Evolutionary conservation across 2,329 filamentous ascomycete genomes (phyloP), one percentile per base, ranked within the genome.

Genomic region (Hypoxylon sp.): DNA sequence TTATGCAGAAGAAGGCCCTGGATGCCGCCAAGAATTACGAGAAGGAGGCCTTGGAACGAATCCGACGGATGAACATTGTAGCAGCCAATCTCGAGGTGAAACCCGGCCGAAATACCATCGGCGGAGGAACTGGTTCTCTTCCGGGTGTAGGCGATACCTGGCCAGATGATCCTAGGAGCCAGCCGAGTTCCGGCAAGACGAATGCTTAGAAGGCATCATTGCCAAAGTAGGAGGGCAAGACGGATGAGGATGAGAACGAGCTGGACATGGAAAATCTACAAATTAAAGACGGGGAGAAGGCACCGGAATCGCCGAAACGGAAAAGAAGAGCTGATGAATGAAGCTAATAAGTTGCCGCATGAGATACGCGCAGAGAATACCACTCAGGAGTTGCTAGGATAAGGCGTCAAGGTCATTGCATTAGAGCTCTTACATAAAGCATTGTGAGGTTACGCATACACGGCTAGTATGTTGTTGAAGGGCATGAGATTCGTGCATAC

Each of bases 1-100:
- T 88, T 52, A 89, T 97, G 75, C 94, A 98, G 77, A 82, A 84
- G 26, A 85, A 90, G 5, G 90, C 91, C 0, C 83, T 97, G 22
- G 83, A 88, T 19, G 89, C 90, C 64, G 88, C 94, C 2, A 86
- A 87, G 60, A 85, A 87, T 29, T 96, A 96, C 75, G 90, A 94
- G 75, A 86, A 88, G 54, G 91, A 93, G 68, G 89, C 94, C 5
- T 86, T 92, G 57, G 86, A 97, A 72, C 89, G 93, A 47, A 84
- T 98, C 57, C 85, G 94, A 57, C 89, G 92, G 51, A 90, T 97
- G 76, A 94, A 92, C 72, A 87, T 97, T 66, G 79, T 90, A 3
- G 87, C 90, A 29, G 91, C 93, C 0, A 92, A 93, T 6, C 83
- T 98, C 29, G 93, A 97, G 71, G 85, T 94, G 26, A 86, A 84